Percentiles rank a stretch among this genome's conserved stretches.
These are phyloP conservation scores for Suhomyces xylopsoci DNA, from an alignment of 805 yeast genomes.

Conservation along the genomic window DNA sequence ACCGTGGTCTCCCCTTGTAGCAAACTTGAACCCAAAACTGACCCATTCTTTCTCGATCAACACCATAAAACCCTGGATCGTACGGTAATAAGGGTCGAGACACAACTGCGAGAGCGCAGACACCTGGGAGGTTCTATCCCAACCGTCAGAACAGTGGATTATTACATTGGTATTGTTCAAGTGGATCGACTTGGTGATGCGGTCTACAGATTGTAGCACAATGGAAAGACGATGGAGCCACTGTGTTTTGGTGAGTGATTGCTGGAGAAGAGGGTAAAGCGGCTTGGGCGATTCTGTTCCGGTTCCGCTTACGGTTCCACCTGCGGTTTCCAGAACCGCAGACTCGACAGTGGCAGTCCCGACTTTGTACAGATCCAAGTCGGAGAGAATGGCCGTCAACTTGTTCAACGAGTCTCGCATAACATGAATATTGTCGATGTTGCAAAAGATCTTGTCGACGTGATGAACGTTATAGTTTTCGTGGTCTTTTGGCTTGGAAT, in stretches of 20 bases:
- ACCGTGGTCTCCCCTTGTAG: conserved; percentile 78
- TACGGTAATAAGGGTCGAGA: conserved; percentile 85
- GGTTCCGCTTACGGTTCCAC: not conserved
- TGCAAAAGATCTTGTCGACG: conserved; percentile 72
- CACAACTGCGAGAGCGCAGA: conserved; percentile 81
- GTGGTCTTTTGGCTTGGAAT: conserved; percentile 3
- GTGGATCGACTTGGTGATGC: conserved; percentile 77
- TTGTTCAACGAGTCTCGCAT: conserved; percentile 80
- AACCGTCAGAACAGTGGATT: conserved; percentile 96
- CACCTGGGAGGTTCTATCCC: conserved; percentile 96
- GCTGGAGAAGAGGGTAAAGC: conserved; percentile 35
- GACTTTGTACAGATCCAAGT: conserved; percentile 58
- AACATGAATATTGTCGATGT: conserved; percentile 93
- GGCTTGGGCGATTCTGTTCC: not conserved
- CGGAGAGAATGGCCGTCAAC: conserved; percentile 59
- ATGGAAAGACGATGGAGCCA: conserved; percentile 77
- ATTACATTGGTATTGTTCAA: conserved; percentile 78
- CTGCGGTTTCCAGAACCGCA: conserved; percentile 1
- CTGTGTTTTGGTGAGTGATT: conserved; percentile 58
- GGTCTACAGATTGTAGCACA: conserved; percentile 70
- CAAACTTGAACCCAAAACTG: conserved; percentile 88
- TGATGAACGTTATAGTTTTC: conserved; percentile 18
- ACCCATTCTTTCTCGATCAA: conserved; percentile 94
- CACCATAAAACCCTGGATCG: conserved; percentile 81
- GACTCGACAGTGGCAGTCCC: not conserved